Percentiles rank a stretch among this genome's conserved stretches.
phyloP scores from a whole-genome alignment of 768 basidiomycete genomes.

The Rhodotorula toruloides region DNA sequence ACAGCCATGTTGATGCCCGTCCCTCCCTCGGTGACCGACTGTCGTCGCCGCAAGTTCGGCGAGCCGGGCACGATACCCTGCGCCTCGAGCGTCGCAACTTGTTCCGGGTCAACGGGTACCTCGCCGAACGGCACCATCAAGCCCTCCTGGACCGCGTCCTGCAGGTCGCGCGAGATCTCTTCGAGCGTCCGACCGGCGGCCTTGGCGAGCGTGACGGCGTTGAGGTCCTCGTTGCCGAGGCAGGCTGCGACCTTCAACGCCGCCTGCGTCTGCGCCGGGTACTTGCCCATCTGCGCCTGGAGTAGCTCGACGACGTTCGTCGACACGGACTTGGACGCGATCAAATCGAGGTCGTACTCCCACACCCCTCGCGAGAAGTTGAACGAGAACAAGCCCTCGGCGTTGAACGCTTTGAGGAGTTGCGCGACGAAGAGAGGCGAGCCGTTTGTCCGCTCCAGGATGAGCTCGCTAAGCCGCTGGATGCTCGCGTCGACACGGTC shows the following conservation, averaged over 20 bases:
- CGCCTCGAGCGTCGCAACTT: background rate
- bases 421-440: slow-evolving; percentile 32
- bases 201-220: slow-evolving; percentile 6
- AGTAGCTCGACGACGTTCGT: slow-evolving; percentile 37
- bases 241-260: slow-evolving; percentile 33
- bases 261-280: slow-evolving; percentile 2
- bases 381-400: slow-evolving; percentile 31
- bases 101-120: background rate
- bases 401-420: slow-evolving; percentile 33
- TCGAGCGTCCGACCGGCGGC: slow-evolving; percentile 4
- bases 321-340: slow-evolving; percentile 22
- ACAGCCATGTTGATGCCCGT: background rate
- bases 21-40: no score
- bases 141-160: slow-evolving; percentile 24
- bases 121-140: slow-evolving; percentile 17
- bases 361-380: slow-evolving; percentile 21
- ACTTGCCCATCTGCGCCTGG: slow-evolving; percentile 23
- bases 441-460: slow-evolving; percentile 22
- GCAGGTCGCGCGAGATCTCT: slow-evolving; percentile 26
- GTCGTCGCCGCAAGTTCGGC: background rate
- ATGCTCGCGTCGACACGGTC: slow-evolving; percentile 8
- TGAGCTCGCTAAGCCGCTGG: slow-evolving; percentile 13
- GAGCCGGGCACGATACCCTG: background rate
- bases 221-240: slow-evolving; percentile 29
- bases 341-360: slow-evolving; percentile 29